phyloP scores from a whole-genome alignment of 305 asterid species.

The Fraxinus nigra region DNA sequence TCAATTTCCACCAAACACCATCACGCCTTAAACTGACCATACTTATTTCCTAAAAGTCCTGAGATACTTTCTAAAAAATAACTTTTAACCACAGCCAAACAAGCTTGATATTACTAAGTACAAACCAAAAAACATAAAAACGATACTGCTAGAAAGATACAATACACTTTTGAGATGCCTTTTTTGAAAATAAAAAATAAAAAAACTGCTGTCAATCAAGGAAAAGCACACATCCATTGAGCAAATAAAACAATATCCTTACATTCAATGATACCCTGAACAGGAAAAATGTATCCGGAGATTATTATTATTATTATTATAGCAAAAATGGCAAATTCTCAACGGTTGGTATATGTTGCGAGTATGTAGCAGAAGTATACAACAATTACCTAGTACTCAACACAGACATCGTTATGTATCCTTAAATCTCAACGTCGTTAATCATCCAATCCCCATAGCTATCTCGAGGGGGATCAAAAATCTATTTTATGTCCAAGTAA shows the following conservation, averaged over 20 bases:
- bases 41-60: neutral
- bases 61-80: neutral
- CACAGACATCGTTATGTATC: slow-evolving; percentile 25
- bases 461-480: slow-evolving; percentile 39
- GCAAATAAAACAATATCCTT: neutral
- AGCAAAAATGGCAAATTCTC: slow-evolving; percentile 27
- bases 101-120: neutral
- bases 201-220: neutral
- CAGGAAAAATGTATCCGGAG: neutral
- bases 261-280: neutral
- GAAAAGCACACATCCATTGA: neutral
- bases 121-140: neutral
- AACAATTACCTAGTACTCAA: slow-evolving; percentile 41
- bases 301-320: slow-evolving; percentile 7
- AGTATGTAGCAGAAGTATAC: slow-evolving; percentile 31
- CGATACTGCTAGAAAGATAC: neutral
- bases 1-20: too few relatives aligned
- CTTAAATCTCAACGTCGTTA: slow-evolving; percentile 37
- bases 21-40: neutral
- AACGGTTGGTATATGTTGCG: slow-evolving; percentile 18
- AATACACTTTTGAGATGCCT: neutral
- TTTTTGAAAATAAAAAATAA: neutral
- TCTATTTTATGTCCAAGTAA: slow-evolving; percentile 38
- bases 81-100: neutral
- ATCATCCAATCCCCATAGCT: slow-evolving; percentile 39